These are phyloP conservation scores for Pseudogymnoascus sp. DNA, from an alignment of 2,329 filamentous ascomycete genomes.

Conservation along the genomic window DNA sequence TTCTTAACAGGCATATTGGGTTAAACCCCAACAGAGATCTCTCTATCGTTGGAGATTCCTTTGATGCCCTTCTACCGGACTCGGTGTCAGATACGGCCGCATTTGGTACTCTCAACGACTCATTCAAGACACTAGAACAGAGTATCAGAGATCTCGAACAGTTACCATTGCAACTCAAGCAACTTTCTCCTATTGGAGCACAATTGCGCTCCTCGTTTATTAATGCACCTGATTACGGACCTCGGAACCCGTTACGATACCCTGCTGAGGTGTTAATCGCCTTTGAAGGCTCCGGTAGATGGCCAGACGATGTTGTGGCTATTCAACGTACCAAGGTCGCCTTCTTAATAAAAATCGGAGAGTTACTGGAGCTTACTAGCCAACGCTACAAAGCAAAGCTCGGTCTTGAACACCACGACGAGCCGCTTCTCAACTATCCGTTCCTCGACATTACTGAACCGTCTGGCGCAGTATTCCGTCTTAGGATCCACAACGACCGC, in stretches of 20 bases:
- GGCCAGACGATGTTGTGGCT: slow-evolving; percentile 85
- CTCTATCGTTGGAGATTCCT: slow-evolving; percentile 39
- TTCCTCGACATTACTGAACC: slow-evolving; percentile 77
- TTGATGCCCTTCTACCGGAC: slow-evolving; percentile 36
- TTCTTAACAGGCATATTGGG: slow-evolving; percentile 63
- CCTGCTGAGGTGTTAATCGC: slow-evolving; percentile 77
- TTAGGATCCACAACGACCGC: slow-evolving; percentile 83
- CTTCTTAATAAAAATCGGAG: slow-evolving; percentile 62
- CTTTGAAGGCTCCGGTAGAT: slow-evolving; percentile 87
- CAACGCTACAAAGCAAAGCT: slow-evolving; percentile 59
- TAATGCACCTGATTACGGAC: slow-evolving; percentile 41
- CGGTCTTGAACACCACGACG: slow-evolving; percentile 70
- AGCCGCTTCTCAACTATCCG: slow-evolving; percentile 65
- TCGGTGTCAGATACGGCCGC: slow-evolving; percentile 34
- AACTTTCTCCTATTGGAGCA: slow-evolving; percentile 66
- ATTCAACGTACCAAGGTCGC: slow-evolving; percentile 93
- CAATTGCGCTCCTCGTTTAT: slow-evolving; percentile 69
- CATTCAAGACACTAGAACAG: slow-evolving; percentile 66
- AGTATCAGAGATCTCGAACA: slow-evolving; percentile 72
- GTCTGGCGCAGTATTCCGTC: slow-evolving; percentile 66
- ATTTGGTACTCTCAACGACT: slow-evolving; percentile 63
- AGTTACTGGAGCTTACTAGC: slow-evolving; percentile 57
- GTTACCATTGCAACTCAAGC: slow-evolving; percentile 79
- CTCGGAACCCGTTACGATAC: slow-evolving; percentile 31
- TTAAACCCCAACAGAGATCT: slow-evolving; percentile 37